A percentile compares a stretch with the other conserved stretches of the same genome.
Evolutionary conservation across 2,329 filamentous ascomycete species (phyloP).

Genomic region (Aspergillus sp.): DNA sequence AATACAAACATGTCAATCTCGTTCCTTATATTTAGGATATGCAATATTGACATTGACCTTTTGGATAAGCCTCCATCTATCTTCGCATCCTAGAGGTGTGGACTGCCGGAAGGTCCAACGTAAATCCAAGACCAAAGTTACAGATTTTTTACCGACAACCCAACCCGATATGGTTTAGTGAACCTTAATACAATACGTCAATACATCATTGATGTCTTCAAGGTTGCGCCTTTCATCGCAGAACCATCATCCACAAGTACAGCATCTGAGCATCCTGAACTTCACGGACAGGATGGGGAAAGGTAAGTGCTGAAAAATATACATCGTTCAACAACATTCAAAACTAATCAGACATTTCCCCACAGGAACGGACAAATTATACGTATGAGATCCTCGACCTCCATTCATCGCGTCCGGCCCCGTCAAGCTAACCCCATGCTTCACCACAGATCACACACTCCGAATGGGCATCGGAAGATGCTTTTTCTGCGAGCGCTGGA

Average conservation of each 20-base stretch:
- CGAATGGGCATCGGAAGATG: slow-evolving; percentile 91
- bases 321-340: background rate
- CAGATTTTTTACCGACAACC: background rate
- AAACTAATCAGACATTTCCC: background rate
- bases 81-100: too few species aligned
- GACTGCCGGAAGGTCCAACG: too few species aligned
- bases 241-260: background rate
- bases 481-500: slow-evolving; percentile 78
- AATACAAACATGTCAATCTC: too few species aligned
- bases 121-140: background rate
- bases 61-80: too few species aligned
- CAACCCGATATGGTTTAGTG: slow-evolving; percentile 2
- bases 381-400: slow-evolving; percentile 34
- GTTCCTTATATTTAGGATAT: too few species aligned
- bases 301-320: slow-evolving; percentile 17
- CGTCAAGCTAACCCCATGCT: slow-evolving; percentile 15
- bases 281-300: slow-evolving; percentile 24
- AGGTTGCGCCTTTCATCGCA: background rate
- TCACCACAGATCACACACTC: slow-evolving; percentile 79
- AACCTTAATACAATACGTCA: slow-evolving; percentile 1
- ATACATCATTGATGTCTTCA: slow-evolving; percentile 15
- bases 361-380: slow-evolving; percentile 51
- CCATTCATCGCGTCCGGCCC: background rate
- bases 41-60: too few species aligned
- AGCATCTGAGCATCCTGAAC: background rate